Base-by-base conservation (phyloP, 1,139 yeast genomes). In the Citeromyces siamensis region DNA sequence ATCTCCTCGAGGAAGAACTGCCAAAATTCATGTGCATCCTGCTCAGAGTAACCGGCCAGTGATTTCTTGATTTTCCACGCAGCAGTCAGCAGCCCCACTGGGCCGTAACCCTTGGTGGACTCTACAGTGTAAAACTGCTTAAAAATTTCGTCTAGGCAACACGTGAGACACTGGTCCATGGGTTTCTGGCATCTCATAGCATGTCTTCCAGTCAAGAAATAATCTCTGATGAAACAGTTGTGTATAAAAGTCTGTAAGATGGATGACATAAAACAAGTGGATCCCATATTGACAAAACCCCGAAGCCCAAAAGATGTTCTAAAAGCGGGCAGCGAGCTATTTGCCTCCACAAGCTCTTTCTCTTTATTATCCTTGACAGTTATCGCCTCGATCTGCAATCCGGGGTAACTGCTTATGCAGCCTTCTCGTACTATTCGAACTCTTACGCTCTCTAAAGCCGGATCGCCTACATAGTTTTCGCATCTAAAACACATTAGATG, bases 11-110 rank as follows among this genome's bases (percentile, higher is more conserved):
- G 64, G 21, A 88, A 52, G 53, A 88, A 86, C 53, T 90, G 96
- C 79, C 94, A 78, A 56, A 88, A 90, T 55, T 90, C 98, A 57
- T 90, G 98, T 0, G 98, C 97, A 55, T 90, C 98, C 57, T 90
- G 98, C 57, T 90, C 96, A 35, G 90, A 82, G 45, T 86, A 86
- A 1, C 98, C 98, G 0, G 96, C 94, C 41, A 90, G 68, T 19
- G 86, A 72, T 46, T 79, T 71, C 49, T 84, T 82, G 40, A 80
- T 76, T 48, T 73, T 75, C 94, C 95, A 85, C 1, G 95, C 80
- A 9, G 94, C 81, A 32, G 72, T 69, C 38, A 88, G 62, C 35
- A 88, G 59, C 37, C 77, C 68, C 1, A 85, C 75, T 44, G 84
- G 76, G 1, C 94, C 94, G 54, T 63, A 81, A 1, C 94, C 93